A percentile compares a stretch with the other conserved stretches of the same genome.
Evolutionary conservation across 2,329 filamentous ascomycete species (phyloP).

Genomic region (Exophiala spinifera): DNA sequence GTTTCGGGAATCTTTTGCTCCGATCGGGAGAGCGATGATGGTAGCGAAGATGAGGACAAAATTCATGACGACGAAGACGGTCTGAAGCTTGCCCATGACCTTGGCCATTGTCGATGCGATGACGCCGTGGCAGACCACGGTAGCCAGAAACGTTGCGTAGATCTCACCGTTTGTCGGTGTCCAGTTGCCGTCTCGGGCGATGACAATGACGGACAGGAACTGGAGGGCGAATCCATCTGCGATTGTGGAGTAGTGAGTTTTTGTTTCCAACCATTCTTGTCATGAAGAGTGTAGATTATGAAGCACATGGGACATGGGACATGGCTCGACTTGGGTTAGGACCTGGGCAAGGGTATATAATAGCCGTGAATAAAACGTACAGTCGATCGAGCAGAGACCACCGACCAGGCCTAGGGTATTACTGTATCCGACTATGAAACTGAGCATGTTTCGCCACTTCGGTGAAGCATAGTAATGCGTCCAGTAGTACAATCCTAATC

Average conservation of each 20-base stretch:
- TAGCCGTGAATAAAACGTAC: no score
- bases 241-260: constrained; percentile 17
- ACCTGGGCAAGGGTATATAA: no score
- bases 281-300: no score
- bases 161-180: constrained; percentile 54
- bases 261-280: no score
- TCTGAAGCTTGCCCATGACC: constrained; percentile 60
- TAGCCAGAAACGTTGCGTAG: constrained; percentile 57
- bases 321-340: no score
- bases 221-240: constrained; percentile 52
- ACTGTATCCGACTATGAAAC: constrained; percentile 60
- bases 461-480: constrained; percentile 58
- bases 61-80: constrained; percentile 55
- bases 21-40: constrained; percentile 56
- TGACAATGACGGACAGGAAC: constrained; percentile 58
- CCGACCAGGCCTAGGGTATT: constrained; percentile 61
- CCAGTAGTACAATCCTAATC: constrained; percentile 53
- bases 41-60: constrained; percentile 55
- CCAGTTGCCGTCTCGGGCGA: constrained; percentile 57
- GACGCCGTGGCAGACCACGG: constrained; percentile 53
- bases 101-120: constrained; percentile 53
- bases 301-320: no score
- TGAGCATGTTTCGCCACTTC: constrained; percentile 55
- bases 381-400: constrained; percentile 61
- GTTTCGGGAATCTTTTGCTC: constrained; percentile 41